These are phyloP conservation scores for Coemansia sp. DNA, from an alignment of 192 early-diverging fungal genomes.

Conservation along the genomic window DNA sequence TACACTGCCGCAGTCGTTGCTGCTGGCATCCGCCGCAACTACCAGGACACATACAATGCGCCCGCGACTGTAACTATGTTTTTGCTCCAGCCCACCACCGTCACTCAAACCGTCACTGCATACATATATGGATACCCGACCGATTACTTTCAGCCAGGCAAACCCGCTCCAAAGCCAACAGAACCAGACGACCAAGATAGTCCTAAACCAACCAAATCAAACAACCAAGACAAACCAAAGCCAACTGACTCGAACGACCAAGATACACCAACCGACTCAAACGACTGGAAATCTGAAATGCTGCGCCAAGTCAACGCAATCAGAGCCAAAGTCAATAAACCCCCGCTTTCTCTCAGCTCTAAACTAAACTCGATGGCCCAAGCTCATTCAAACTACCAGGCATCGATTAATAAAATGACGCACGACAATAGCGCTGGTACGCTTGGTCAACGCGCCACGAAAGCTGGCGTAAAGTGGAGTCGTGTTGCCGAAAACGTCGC, in stretches of 20 bases:
- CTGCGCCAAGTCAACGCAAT: conserved; percentile 22
- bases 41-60: too few species aligned
- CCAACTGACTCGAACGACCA: background rate
- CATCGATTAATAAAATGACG: conserved; percentile 17
- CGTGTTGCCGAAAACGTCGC: conserved; percentile 38
- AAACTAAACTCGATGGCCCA: conserved; percentile 19
- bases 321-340: conserved; percentile 9
- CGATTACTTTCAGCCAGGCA: background rate
- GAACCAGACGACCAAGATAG: too few species aligned
- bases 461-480: conserved; percentile 12
- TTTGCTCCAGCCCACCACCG: background rate
- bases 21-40: background rate
- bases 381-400: conserved; percentile 31
- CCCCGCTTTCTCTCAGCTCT: conserved; percentile 6
- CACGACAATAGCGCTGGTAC: conserved; percentile 15
- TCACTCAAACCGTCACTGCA: conserved; percentile 7
- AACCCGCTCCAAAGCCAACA: background rate
- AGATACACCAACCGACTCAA: background rate
- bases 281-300: conserved; percentile 16
- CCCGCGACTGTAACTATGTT: background rate
- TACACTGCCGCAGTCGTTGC: too few species aligned
- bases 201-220: background rate
- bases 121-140: conserved; percentile 6
- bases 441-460: background rate
- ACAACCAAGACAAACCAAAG: too few species aligned